Conservation (phyloP, 306 rosid species). For the Cyamopsis tetragonoloba region DNA sequence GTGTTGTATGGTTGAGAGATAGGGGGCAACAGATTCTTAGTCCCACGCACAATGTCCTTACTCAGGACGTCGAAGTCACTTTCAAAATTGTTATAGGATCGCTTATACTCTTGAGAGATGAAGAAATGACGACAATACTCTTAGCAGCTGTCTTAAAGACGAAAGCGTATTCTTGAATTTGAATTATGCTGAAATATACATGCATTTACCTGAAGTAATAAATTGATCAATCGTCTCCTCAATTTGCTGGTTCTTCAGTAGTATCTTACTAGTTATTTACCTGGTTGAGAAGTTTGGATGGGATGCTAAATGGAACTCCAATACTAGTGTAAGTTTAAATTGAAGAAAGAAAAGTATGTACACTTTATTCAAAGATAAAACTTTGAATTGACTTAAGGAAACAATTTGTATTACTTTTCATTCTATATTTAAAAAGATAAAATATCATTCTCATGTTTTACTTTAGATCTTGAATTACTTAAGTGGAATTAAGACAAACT, state of each 20-base stretch:
- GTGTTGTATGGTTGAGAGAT: too few species aligned
- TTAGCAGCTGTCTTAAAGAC: too few species aligned
- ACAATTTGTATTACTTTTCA: neutral
- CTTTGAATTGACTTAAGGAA: neutral
- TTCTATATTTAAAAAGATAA: neutral
- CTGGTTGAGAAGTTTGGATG: neutral
- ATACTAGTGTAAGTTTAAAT: neutral
- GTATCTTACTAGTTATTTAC: neutral
- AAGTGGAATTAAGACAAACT: slow-evolving; percentile 1
- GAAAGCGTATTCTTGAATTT: neutral
- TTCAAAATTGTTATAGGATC: too few species aligned
- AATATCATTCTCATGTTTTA: slow-evolving; percentile 11
- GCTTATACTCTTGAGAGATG: too few species aligned
- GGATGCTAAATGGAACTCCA: neutral
- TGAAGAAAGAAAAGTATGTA: neutral
- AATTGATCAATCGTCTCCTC: neutral
- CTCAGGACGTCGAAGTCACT: too few species aligned
- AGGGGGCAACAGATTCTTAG: too few species aligned
- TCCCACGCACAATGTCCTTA: too few species aligned
- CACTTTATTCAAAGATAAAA: neutral
- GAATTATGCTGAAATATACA: neutral
- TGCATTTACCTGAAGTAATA: slow-evolving; percentile 10
- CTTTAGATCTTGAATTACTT: neutral
- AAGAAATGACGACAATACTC: too few species aligned
- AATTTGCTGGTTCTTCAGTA: neutral